Base-by-base conservation (phyloP, 2,329 filamentous ascomycete genomes). In the Mycosphaerella sp. region DNA sequence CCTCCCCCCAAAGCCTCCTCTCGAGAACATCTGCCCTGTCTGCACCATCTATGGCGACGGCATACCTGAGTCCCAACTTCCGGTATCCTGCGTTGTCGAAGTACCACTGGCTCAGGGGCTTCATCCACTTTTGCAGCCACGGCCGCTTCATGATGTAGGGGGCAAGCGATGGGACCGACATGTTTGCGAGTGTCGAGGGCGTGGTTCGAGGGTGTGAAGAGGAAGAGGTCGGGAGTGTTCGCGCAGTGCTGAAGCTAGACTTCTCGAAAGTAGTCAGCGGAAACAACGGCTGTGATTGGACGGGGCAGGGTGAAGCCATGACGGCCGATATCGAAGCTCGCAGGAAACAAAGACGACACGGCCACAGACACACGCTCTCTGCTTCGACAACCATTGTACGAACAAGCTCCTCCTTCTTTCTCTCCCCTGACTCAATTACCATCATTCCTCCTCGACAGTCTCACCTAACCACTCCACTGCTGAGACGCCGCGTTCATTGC, bases 21-120 rank as follows among this genome's bases (percentile, higher is more conserved):
- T n/a, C 6, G 7, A 32, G 45, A 29, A 12, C 40, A 17, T 36
- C 23, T 7, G 38, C 31, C 29, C 45, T n/a, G 14, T 40, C 40
- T 34, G n/a, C 31, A 14, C 21, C 31, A 41, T 32, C 29, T 51
- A 6, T 14, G 14, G 41, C 42, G 40, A 34, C 41, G 29, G 39
- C 76, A 73, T 86, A 95, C 90, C 80, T 87, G 76, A 96, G 80
- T 69, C 92, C 92, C 69, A 96, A 80, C 82, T 92, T 83, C 76
- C 90, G 86, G 82, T 96, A 95, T 72, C 92, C 92, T 67, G 91
- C 81, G 67, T 89, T 86, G 72, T 92, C 86, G 76, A 77, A 76
- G 78, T 97, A 97, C 89, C 89, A 95, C 69, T 84, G 81, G 74
- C 91, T 82, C 62, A 95, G 71, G 63, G 93, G 93, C 78, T 78